Base-by-base conservation (phyloP, 23 red algal species). In the Agarophyton chilense region DNA sequence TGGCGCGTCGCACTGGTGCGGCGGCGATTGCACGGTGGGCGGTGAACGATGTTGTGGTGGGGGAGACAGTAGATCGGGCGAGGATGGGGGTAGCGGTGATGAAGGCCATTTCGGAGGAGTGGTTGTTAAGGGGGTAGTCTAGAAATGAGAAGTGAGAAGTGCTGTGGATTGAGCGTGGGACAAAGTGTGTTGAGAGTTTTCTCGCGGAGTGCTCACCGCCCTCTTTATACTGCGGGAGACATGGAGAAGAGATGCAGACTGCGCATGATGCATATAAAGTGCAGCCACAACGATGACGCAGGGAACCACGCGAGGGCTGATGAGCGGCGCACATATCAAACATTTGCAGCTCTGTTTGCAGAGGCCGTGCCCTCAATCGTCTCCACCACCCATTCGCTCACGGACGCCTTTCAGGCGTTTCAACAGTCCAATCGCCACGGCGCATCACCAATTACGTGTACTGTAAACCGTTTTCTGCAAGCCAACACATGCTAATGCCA, bases 61-160 rank as follows among this genome's bases (percentile, higher is more conserved):
- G 6, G 49, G 70, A 5, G 52, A 62, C 3, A 52, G 29, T 74
- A 17, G 66, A 4, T 51, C 83, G 83, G 67, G 67, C 18, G 45
- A 77, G 24, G 49, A 77, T 22, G 31, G 83, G 83, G 50, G 70
- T 88, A 24, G 83, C 65, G 70, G 65, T 28, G 33, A 88, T 26
- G 45, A 84, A 84, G 40, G 80, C 80, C 41, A 49, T 74, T 21
- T 49, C 24, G 54, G n/a, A n/a, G n/a, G n/a, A n/a, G n/a, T n/a
- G n/a, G n/a, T n/a, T n/a, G n/a, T n/a, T n/a, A n/a, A n/a, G n/a
- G n/a, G n/a, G n/a, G n/a, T n/a, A n/a, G n/a, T n/a, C n/a, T n/a
- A n/a, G n/a, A n/a, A n/a, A n/a, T n/a, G n/a, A n/a, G n/a, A n/a
- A n/a, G n/a, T n/a, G n/a, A n/a, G 39, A 46, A 29, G 18, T 39